Conservation (phyloP, 2,329 filamentous ascomycete genomes). For the Trichoderma semiorbis region DNA sequence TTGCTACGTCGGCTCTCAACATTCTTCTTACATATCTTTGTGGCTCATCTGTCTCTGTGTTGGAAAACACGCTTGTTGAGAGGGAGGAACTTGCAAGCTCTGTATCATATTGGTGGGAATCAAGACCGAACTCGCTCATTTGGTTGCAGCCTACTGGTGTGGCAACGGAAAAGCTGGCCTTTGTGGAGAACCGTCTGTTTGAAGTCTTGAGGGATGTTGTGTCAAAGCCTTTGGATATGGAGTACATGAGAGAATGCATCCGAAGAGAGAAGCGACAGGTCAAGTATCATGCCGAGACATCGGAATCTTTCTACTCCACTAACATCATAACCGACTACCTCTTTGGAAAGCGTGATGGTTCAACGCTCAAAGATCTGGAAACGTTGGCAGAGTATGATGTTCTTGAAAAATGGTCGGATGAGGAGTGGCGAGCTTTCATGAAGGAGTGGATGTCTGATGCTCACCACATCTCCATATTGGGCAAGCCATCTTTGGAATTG, state of each 20-base stretch:
- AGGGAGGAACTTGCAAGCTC: constrained; percentile 88
- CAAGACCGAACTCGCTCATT: constrained; percentile 76
- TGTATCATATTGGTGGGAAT: constrained; percentile 74
- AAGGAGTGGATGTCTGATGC: constrained; percentile 82
- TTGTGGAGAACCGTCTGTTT: constrained; percentile 82
- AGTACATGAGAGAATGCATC: constrained; percentile 85
- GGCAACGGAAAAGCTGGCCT: constrained; percentile 76
- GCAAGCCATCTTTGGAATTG: constrained; percentile 76
- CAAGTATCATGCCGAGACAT: constrained; percentile 79
- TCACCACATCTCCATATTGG: constrained; percentile 82
- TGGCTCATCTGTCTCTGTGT: constrained; percentile 85
- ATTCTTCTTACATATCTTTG: constrained; percentile 82
- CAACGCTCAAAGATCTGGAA: constrained; percentile 61
- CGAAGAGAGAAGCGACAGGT: constrained; percentile 75
- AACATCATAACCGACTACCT: constrained; percentile 90
- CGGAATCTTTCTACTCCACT: constrained; percentile 74
- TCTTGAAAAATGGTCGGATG: constrained; percentile 75
- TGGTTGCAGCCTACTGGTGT: constrained; percentile 85
- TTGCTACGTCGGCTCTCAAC: constrained; percentile 69
- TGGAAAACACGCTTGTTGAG: constrained; percentile 91
- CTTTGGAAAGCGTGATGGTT: constrained; percentile 82
- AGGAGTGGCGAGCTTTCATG: constrained; percentile 78
- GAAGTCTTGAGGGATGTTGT: constrained; percentile 79
- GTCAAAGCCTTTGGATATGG: constrained; percentile 78
- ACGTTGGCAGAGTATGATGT: constrained; percentile 59